phyloP scores from a whole-genome alignment of 768 basidiomycete species.

The Hysterangium stoloniferum region DNA sequence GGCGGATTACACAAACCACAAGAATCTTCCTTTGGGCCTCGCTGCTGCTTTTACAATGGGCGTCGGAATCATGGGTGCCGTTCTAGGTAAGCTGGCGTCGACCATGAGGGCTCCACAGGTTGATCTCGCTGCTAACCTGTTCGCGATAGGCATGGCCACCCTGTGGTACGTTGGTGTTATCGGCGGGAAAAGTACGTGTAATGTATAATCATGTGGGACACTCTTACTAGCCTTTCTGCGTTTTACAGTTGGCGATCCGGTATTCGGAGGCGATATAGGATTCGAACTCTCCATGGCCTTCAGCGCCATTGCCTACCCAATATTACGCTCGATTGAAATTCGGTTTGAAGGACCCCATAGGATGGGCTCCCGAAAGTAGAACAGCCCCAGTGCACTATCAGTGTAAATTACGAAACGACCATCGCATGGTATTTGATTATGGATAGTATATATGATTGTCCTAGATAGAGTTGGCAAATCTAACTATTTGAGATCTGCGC shows the following conservation, averaged over 20 bases:
- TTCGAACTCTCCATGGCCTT: conserved; percentile 29
- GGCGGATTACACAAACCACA: conserved; percentile 26
- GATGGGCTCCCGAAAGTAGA: too few species aligned
- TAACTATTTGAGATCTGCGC: too few species aligned
- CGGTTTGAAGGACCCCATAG: not conserved
- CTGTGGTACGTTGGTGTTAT: conserved; percentile 25
- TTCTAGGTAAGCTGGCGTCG: conserved; percentile 22
- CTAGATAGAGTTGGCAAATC: too few species aligned
- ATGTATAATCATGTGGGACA: not conserved
- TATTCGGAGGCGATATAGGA: conserved; percentile 29
- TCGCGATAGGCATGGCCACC: conserved; percentile 15
- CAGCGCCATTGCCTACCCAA: conserved; percentile 17
- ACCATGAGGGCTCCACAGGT: not conserved
- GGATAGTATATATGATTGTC: too few species aligned
- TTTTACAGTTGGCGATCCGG: conserved; percentile 16
- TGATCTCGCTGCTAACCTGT: not conserved
- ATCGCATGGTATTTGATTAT: too few species aligned
- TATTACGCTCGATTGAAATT: not conserved
- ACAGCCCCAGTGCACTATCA: too few species aligned
- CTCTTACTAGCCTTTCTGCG: not conserved
- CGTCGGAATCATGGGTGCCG: conserved; percentile 31
- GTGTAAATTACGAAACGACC: too few species aligned
- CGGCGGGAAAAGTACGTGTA: conserved; percentile 18
- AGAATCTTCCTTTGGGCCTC: conserved; percentile 29
- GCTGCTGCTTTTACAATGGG: conserved; percentile 29